Conservation (phyloP, 2,329 filamentous ascomycete species). For the Clonostachys chloroleuca region DNA sequence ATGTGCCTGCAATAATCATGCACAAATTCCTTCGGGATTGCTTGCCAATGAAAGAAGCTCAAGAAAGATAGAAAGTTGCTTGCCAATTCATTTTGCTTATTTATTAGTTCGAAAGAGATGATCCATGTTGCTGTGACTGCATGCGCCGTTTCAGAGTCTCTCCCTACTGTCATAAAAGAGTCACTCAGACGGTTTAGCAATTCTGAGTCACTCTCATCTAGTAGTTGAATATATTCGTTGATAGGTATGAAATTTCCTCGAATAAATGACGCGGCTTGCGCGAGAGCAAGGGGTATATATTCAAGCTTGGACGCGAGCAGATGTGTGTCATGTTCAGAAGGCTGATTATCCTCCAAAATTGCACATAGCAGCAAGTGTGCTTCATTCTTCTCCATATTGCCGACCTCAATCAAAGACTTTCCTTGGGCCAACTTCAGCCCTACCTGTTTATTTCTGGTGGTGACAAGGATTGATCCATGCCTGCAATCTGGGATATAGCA, state of each 20-base stretch:
- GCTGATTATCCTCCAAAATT: neutral
- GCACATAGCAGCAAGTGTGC: neutral
- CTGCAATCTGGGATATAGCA: too few relatives aligned
- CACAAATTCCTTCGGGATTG: conserved; percentile 16
- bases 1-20: too few relatives aligned
- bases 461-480: too few relatives aligned
- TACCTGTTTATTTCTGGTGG: too few relatives aligned
- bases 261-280: neutral
- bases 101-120: conserved; percentile 1
- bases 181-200: neutral
- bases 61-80: conserved; percentile 22
- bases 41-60: conserved; percentile 19
- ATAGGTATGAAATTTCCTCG: neutral
- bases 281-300: neutral
- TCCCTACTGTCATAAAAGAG: neutral
- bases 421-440: too few relatives aligned
- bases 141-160: neutral
- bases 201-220: neutral
- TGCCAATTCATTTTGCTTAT: conserved; percentile 9
- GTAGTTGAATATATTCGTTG: neutral
- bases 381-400: neutral
- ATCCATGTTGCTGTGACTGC: conserved; percentile 1
- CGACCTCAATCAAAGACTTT: too few relatives aligned
- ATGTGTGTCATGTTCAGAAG: neutral
- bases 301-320: neutral